A percentile compares a stretch with the other conserved stretches of the same genome.
Conservation (phyloP, 106 monocot species). For the Acanthochlamys bracteata region DNA sequence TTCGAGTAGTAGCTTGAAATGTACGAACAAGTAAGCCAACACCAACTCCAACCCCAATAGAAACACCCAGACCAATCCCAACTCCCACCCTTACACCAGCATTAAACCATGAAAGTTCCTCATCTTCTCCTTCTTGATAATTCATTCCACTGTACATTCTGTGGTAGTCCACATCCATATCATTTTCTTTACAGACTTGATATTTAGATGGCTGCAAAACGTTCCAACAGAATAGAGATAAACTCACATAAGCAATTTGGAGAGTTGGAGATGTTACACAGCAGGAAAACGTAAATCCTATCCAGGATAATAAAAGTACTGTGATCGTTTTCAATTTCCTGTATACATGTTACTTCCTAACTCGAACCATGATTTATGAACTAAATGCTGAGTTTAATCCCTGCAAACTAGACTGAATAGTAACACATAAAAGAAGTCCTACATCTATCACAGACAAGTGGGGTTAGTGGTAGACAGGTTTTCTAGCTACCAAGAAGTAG, state of each 20-base stretch:
- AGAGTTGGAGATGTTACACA: neutral
- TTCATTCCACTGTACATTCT: constrained; percentile 26
- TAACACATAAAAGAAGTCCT: no score
- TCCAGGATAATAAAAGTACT: no score
- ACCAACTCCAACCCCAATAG: constrained; percentile 49
- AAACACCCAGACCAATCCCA: constrained; percentile 54
- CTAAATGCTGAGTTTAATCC: no score
- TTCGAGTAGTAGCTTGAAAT: constrained; percentile 36
- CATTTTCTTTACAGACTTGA: constrained; percentile 25
- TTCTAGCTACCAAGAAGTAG: no score
- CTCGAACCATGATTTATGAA: no score
- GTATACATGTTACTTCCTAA: no score
- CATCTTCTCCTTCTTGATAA: constrained; percentile 51
- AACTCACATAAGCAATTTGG: neutral
- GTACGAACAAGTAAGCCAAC: constrained; percentile 46
- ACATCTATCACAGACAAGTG: no score
- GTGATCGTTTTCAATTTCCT: no score
- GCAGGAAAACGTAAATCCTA: neutral
- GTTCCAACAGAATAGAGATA: neutral
- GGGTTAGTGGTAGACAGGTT: no score
- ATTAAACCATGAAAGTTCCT: constrained; percentile 62
- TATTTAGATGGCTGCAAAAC: constrained; percentile 40
- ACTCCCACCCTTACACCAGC: constrained; percentile 73
- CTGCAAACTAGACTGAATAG: no score
- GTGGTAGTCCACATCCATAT: constrained; percentile 35